A percentile compares a stretch with the other conserved stretches of the same genome.
These are phyloP conservation scores for Claviceps paspali DNA, from an alignment of 2,329 filamentous ascomycete genomes.

Conservation along the genomic window DNA sequence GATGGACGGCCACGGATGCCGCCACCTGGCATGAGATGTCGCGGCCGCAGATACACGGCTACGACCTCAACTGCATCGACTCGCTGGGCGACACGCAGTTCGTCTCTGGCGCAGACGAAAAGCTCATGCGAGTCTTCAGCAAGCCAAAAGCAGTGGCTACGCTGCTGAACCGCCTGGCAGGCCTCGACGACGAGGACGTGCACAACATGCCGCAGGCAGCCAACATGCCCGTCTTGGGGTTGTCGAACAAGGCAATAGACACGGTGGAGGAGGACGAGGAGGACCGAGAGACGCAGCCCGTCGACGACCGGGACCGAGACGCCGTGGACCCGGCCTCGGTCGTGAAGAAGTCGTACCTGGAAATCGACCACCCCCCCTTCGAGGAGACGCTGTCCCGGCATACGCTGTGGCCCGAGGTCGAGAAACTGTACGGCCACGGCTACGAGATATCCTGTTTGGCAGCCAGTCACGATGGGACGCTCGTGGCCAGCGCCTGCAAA, in stretches of 20 bases:
- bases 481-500: conserved; percentile 85
- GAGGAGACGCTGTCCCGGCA: conserved; percentile 83
- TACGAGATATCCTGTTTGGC: conserved; percentile 90
- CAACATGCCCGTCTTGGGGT: conserved; percentile 83
- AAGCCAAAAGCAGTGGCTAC: conserved; percentile 71
- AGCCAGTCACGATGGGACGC: conserved; percentile 52
- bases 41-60: conserved; percentile 91
- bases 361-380: conserved; percentile 59
- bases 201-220: conserved; percentile 64
- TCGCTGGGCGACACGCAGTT: conserved; percentile 60
- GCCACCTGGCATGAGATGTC: conserved; percentile 89
- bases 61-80: conserved; percentile 91
- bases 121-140: conserved; percentile 89
- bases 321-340: conserved; percentile 39
- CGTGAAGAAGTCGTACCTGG: conserved; percentile 44
- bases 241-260: conserved; percentile 88
- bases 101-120: conserved; percentile 91
- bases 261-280: conserved; percentile 36
- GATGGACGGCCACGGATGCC: conserved; percentile 44
- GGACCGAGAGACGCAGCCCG: conserved; percentile 27
- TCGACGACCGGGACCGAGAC: conserved; percentile 34
- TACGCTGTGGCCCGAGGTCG: conserved; percentile 87
- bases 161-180: conserved; percentile 54
- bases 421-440: conserved; percentile 95
- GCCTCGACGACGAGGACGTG: conserved; percentile 29